These are phyloP conservation scores for Seminavis robusta DNA, from an alignment of 108 stramenopile genomes.

Conservation along the genomic window DNA sequence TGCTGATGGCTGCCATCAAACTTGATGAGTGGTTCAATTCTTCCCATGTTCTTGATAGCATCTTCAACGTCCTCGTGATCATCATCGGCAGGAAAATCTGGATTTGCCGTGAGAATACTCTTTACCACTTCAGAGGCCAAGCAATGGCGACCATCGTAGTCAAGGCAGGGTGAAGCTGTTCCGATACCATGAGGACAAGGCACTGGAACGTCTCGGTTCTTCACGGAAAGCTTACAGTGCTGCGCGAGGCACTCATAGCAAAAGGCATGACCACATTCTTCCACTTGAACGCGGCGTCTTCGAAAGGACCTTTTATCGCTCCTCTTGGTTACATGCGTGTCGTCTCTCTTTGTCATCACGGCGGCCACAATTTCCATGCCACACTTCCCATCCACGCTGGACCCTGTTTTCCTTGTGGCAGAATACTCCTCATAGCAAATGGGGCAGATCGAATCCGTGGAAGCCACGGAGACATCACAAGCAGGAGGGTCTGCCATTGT, in stretches of 20 bases:
- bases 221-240: constrained; percentile 18
- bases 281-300: too few species aligned
- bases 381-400: too few species aligned
- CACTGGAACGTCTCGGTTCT: constrained; percentile 12
- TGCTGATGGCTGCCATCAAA: too few species aligned
- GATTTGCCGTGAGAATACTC: neutral
- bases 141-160: neutral
- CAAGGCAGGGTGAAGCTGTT: neutral
- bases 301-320: too few species aligned
- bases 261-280: constrained; percentile 21
- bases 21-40: neutral
- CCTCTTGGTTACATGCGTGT: too few species aligned
- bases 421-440: too few species aligned
- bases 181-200: constrained; percentile 17
- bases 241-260: constrained; percentile 17
- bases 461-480: too few species aligned
- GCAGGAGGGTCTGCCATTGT: too few species aligned
- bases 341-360: too few species aligned
- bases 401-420: too few species aligned
- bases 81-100: neutral
- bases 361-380: too few species aligned
- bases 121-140: constrained; percentile 7
- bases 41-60: neutral
- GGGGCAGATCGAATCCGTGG: too few species aligned
- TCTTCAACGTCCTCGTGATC: neutral